Conservation (phyloP, 2,329 filamentous ascomycete species). For the Aphanoascus verrucosus region DNA sequence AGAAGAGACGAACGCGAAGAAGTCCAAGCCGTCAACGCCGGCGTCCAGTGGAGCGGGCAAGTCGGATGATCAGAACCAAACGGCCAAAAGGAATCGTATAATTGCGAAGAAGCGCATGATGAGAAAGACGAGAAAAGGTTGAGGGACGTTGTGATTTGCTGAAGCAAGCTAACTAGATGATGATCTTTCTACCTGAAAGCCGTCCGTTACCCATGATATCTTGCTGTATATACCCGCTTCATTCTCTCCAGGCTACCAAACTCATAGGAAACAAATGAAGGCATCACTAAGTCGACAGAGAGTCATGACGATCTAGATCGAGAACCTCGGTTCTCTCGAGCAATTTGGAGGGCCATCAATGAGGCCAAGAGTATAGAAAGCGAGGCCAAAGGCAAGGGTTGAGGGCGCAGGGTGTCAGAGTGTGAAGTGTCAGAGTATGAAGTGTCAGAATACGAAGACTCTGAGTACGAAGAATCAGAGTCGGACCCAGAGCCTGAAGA, state of each 20-base stretch:
- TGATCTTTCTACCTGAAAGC: neutral
- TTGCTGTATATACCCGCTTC: neutral
- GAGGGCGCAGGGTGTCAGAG: no score
- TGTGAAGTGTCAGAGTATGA: no score
- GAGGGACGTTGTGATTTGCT: constrained; percentile 17
- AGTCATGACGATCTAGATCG: no score
- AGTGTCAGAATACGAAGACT: no score
- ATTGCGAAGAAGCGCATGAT: constrained; percentile 75
- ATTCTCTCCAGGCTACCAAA: neutral
- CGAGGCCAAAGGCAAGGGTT: no score
- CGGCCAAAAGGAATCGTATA: constrained; percentile 59
- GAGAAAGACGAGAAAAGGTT: constrained; percentile 51
- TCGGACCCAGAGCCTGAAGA: no score
- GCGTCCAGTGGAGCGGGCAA: constrained; percentile 13
- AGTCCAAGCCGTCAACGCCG: constrained; percentile 16
- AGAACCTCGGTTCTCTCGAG: no score
- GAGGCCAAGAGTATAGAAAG: no score
- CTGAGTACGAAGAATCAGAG: no score
- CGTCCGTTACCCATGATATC: no score
- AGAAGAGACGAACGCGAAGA: constrained; percentile 1
- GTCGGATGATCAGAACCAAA: constrained; percentile 41
- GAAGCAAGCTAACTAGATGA: neutral
- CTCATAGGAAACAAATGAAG: neutral
- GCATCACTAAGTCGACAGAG: no score
- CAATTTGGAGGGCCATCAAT: no score